phyloP scores from a whole-genome alignment of 805 yeast genomes.

The Henningerozyma blattae region DNA sequence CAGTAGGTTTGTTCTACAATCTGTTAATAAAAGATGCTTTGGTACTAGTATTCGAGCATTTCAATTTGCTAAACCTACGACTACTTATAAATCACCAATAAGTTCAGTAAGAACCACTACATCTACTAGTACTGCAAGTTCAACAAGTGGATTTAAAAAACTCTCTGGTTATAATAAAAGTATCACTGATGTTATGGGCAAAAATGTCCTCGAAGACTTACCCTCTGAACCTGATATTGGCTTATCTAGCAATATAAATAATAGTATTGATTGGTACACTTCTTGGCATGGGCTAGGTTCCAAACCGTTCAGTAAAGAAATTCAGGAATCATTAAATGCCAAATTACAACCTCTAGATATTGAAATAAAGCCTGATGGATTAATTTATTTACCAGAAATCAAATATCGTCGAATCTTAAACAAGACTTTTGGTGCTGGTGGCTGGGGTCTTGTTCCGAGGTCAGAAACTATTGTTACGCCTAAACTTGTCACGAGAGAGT shows the following conservation, averaged over 20 bases:
- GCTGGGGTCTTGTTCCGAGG: conserved; percentile 96
- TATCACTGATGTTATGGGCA: conserved; percentile 9
- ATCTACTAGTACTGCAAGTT: not conserved
- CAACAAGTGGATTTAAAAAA: not conserved
- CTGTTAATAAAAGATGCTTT: too few species aligned
- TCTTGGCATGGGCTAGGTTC: conserved; percentile 81
- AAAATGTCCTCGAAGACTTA: conserved; percentile 4
- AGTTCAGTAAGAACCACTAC: too few species aligned
- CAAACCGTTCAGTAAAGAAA: conserved; percentile 55
- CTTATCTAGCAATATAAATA: not conserved
- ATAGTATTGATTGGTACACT: conserved; percentile 58
- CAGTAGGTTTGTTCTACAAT: too few species aligned
- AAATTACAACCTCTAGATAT: conserved; percentile 61
- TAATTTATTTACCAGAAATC: conserved; percentile 86
- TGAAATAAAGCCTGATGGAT: conserved; percentile 93
- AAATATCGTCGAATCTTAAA: conserved; percentile 85
- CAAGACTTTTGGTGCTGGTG: conserved; percentile 94
- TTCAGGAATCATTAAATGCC: conserved; percentile 48
- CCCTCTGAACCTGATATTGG: not conserved
- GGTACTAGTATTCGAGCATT: too few species aligned
- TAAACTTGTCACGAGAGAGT: conserved; percentile 74
- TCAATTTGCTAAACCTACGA: too few species aligned
- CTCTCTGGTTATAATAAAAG: conserved; percentile 5
- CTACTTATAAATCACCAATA: too few species aligned
- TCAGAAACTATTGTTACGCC: conserved; percentile 71